Evolutionary conservation across 495 filamentous ascomycete species (phyloP), one percentile per base, ranked within the genome.

Genomic region (Aspergillus ellipticus): DNA sequence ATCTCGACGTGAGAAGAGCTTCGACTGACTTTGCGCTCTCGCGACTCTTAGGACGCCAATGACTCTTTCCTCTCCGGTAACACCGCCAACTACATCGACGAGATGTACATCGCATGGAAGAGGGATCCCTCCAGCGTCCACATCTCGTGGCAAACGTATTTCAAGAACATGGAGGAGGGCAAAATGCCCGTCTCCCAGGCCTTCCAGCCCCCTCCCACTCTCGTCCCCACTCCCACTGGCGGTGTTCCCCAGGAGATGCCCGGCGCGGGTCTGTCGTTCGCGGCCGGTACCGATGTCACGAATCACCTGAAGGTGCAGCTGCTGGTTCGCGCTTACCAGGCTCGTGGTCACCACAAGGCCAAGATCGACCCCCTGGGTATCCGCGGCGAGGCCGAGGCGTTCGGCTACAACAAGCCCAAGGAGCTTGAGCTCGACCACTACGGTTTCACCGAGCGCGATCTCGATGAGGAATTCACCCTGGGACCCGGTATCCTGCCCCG

Each of bases 61-160:
- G 94, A 98, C 77, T 94, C 86, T 73, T 98, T 97, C 81, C 82
- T 97, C 49, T 86, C 88, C 56, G 94, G 94, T 41, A 96, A 87
- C 78, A 89, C 92, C 54, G 94, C 94, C 71, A 97, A 96, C 77
- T 98, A 98, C 74, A 87, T 98, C 71, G 94, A 98, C 73, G 94
- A 96, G 82, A 98, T 98, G 94, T 98, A 98, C 74, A 73, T 98
- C 74, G 83, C 89, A 63, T 98, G 94, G 94, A 96, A 93, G 77
- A 80, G 87, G 57, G 90, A 98, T 64, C 91, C 95, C 17, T 82
- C 84, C 60, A 95, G 89, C 73, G 94, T 98, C 42, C 94, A 98
- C 75, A 80, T 96, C 64, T 98, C 94, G 69, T 98, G 94, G 94
- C 94, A 97, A 78, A 88, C 93, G 61, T 98, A 98, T 84, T 98